phyloP scores from a whole-genome alignment of 2,329 filamentous ascomycete genomes.

The Elsinoe australis region DNA sequence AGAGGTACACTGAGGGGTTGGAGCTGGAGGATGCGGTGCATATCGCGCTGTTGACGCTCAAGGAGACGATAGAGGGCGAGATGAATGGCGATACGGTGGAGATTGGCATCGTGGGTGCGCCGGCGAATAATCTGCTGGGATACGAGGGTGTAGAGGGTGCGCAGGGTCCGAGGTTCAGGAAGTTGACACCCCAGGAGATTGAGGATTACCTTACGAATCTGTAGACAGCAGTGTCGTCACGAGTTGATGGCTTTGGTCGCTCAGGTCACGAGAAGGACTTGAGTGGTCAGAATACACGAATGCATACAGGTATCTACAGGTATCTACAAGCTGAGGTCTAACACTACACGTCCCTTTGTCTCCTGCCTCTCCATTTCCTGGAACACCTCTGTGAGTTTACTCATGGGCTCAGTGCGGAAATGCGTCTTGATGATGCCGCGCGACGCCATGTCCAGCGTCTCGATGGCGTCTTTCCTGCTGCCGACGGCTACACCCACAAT shows the following conservation, averaged over 20 bases:
- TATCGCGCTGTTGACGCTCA: conserved; percentile 91
- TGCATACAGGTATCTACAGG: not conserved
- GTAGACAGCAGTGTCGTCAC: conserved; percentile 46
- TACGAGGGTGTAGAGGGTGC: conserved; percentile 83
- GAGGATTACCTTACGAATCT: conserved; percentile 99
- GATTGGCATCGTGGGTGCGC: conserved; percentile 93
- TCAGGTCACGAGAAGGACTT: too few relatives aligned
- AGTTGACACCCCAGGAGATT: conserved; percentile 94
- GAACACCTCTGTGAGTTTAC: conserved; percentile 40
- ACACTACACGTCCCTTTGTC: conserved; percentile 41
- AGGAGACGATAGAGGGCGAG: conserved; percentile 98
- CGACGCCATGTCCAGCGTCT: conserved; percentile 41
- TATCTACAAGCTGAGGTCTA: conserved; percentile 32
- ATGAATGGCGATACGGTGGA: conserved; percentile 99
- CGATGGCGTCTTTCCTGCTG: conserved; percentile 41
- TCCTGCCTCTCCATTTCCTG: conserved; percentile 40
- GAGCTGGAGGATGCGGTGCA: conserved; percentile 98
- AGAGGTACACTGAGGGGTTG: conserved; percentile 93
- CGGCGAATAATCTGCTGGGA: conserved; percentile 85
- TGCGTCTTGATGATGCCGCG: conserved; percentile 43
- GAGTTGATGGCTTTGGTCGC: not conserved
- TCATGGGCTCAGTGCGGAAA: conserved; percentile 41
- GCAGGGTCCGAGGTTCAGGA: conserved; percentile 79
- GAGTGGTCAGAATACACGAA: too few relatives aligned
- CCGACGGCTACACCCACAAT: conserved; percentile 43